phyloP scores from a whole-genome alignment of 768 basidiomycete species.

The Suillus tomentosus region DNA sequence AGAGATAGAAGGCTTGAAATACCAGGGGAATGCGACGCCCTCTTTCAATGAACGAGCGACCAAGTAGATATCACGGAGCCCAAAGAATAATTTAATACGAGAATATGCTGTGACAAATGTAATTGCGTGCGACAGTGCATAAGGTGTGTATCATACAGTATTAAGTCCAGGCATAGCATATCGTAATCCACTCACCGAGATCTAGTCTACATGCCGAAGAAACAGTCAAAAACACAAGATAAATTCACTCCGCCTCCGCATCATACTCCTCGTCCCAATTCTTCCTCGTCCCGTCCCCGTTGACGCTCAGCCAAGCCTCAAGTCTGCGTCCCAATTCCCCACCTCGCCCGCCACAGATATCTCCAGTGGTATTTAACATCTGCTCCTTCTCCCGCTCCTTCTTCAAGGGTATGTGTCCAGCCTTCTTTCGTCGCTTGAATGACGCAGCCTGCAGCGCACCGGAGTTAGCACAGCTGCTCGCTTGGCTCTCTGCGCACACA shows the following conservation, averaged over 20 bases:
- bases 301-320: slow-evolving; percentile 69
- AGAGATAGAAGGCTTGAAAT: not conserved
- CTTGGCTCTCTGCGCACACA: slow-evolving; percentile 5
- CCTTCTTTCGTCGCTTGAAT: slow-evolving; percentile 37
- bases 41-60: not conserved
- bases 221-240: not conserved
- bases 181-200: not conserved
- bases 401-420: slow-evolving; percentile 52
- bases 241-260: slow-evolving; percentile 18
- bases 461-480: slow-evolving; percentile 16
- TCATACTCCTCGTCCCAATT: slow-evolving; percentile 29
- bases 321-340: slow-evolving; percentile 75
- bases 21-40: not conserved
- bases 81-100: not conserved
- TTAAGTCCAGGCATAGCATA: slow-evolving; percentile 2
- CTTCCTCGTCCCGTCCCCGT: slow-evolving; percentile 24
- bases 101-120: slow-evolving; percentile 3
- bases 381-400: slow-evolving; percentile 69
- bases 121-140: not conserved
- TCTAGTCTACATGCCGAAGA: not conserved
- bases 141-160: slow-evolving; percentile 1
- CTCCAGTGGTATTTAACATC: slow-evolving; percentile 69
- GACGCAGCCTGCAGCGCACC: slow-evolving; percentile 27
- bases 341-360: slow-evolving; percentile 77
- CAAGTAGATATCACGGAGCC: not conserved